Evolutionary conservation across 2,329 filamentous ascomycete genomes (phyloP).

Genomic region (Madurella mycetomatis): DNA sequence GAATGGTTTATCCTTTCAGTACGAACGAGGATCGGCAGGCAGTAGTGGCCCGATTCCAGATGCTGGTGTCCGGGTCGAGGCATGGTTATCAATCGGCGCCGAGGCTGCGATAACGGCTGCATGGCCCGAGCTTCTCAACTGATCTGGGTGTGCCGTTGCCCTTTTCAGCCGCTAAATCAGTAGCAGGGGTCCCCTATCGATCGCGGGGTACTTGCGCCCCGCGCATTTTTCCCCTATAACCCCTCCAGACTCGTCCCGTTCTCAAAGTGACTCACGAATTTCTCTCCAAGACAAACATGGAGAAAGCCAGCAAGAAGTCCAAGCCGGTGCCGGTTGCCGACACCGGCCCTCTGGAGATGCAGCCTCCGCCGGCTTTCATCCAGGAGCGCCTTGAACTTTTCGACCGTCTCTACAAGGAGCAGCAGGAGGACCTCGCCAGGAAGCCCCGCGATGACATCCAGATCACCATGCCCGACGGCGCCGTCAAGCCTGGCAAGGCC

Average conservation of each 20-base stretch:
- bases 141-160: no score
- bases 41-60: background rate
- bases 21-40: no score
- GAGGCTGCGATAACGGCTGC: background rate
- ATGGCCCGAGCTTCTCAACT: conserved; percentile 10
- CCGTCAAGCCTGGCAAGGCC: conserved; percentile 67
- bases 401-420: conserved; percentile 79
- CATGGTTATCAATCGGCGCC: background rate
- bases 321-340: conserved; percentile 37
- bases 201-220: conserved; percentile 23
- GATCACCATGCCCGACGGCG: conserved; percentile 69
- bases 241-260: conserved; percentile 15
- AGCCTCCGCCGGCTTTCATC: conserved; percentile 67
- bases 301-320: conserved; percentile 43
- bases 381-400: conserved; percentile 81
- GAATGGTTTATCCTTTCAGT: no score
- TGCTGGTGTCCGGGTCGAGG: background rate
- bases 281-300: conserved; percentile 15
- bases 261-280: conserved; percentile 24
- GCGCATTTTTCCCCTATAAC: conserved; percentile 19
- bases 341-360: conserved; percentile 43
- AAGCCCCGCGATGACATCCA: conserved; percentile 71
- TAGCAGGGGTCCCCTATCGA: conserved; percentile 15
- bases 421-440: conserved; percentile 68
- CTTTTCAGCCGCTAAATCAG: background rate